phyloP scores from a whole-genome alignment of 78 protist species.

The Pigoraptor vietnamica region DNA sequence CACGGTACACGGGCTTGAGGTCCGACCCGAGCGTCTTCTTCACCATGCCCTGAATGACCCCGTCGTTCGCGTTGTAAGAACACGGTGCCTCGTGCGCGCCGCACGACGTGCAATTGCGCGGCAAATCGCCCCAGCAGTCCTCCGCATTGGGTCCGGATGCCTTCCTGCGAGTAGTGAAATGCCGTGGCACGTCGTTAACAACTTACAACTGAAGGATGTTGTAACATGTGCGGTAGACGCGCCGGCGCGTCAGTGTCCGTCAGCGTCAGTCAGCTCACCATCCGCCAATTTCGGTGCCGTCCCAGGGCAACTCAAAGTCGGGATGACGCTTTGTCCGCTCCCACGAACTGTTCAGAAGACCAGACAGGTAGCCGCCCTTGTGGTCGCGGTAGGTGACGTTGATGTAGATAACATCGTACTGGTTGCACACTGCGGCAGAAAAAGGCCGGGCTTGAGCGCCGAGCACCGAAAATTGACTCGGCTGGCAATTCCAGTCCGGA shows the following conservation, averaged over 20 bases:
- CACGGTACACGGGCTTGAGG: background rate
- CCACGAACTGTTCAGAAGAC: too few relatives aligned
- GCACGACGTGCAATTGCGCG: background rate
- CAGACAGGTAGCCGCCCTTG: background rate
- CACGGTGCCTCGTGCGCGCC: background rate
- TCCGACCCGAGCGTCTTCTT: background rate
- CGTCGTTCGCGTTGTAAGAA: background rate
- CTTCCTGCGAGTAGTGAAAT: too few relatives aligned
- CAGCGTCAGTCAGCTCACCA: background rate
- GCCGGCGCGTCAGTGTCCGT: too few relatives aligned
- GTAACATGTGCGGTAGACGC: background rate
- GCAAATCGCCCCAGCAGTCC: background rate
- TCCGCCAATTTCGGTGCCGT: background rate
- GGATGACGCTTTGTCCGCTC: background rate
- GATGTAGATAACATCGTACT: background rate
- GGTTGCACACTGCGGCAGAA: background rate
- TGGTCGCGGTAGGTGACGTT: background rate
- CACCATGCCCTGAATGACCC: background rate
- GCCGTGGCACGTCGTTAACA: too few relatives aligned
- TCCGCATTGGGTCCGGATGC: background rate
- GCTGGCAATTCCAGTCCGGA: background rate
- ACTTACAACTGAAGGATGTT: background rate
- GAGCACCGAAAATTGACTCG: background rate
- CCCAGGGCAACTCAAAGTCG: background rate
- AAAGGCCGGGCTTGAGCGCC: background rate